Base-by-base conservation (phyloP, 148 eudicot genomes). In the Polygonum aviculare region DNA sequence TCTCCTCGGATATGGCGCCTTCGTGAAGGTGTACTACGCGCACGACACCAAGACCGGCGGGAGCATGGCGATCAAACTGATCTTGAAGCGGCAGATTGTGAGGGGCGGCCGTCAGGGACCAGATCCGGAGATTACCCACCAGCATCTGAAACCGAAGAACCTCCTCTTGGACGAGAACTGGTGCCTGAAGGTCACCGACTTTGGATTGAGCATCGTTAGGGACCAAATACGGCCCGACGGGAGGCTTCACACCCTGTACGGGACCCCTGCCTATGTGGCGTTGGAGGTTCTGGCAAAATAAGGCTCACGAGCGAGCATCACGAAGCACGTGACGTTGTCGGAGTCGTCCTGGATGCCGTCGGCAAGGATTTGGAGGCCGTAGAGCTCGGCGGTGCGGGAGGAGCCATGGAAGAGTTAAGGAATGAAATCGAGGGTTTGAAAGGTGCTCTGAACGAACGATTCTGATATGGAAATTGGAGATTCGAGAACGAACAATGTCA, bases 261-360 rank as follows among this genome's bases (percentile, higher is more conserved):
- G 98, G 5, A 93, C 98, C 0, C 98, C 97, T 1, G 97, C 97
- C 2, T 92, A 92, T 65, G 97, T 92, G 45, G 94, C 97, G 0
- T 95, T 95, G 7, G 98, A 93, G 72, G 83, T 93, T 3, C 75
- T 93, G 0, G 86, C 85, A 0, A 89, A 88, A 71, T 88, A 88
- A 19, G 98, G 98, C 15, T 93, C n/a, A n/a, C n/a, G n/a, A n/a
- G n/a, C n/a, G n/a, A n/a, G n/a, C n/a, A n/a, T n/a, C n/a, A n/a
- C n/a, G n/a, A n/a, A n/a, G n/a, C n/a, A n/a, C n/a, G n/a, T n/a
- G n/a, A n/a, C n/a, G n/a, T n/a, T n/a, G n/a, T n/a, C n/a, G n/a
- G n/a, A n/a, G n/a, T n/a, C n/a, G n/a, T n/a, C n/a, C n/a, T n/a
- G n/a, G n/a, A n/a, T n/a, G n/a, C n/a, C n/a, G n/a, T n/a, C n/a